A percentile compares a stretch with the other conserved stretches of the same genome.
Evolutionary conservation across 192 early-diverging fungal species (phyloP).

Genomic region (Coemansia sp.): DNA sequence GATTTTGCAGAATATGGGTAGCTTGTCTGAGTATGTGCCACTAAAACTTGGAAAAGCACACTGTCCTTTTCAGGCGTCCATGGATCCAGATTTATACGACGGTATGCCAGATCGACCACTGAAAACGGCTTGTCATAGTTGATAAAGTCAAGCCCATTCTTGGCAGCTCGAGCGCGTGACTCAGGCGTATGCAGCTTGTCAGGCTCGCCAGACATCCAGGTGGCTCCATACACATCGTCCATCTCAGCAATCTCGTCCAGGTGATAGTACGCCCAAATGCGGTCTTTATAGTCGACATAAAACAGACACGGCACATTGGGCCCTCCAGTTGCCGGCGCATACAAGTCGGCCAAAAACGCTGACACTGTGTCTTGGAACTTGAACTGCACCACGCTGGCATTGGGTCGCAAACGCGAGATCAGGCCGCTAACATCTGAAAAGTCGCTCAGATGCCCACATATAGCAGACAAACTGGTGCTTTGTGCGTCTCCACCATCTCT

Average conservation of each 20-base stretch:
- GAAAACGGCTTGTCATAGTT: slow-evolving; percentile 50
- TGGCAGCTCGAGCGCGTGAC: slow-evolving; percentile 11
- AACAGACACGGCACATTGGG: slow-evolving; percentile 55
- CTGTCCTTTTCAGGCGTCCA: slow-evolving; percentile 40
- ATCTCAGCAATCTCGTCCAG: slow-evolving; percentile 51
- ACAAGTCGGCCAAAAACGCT: slow-evolving; percentile 48
- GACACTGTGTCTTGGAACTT: slow-evolving; percentile 55
- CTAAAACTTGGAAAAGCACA: slow-evolving; percentile 10
- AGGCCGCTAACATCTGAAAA: slow-evolving; percentile 38
- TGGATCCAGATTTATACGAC: slow-evolving; percentile 46
- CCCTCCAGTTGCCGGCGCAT: slow-evolving; percentile 49
- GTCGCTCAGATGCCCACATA: slow-evolving; percentile 36
- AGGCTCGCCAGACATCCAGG: slow-evolving; percentile 41
- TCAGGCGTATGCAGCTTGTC: slow-evolving; percentile 19
- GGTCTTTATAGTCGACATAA: slow-evolving; percentile 54
- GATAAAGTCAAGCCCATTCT: slow-evolving; percentile 15
- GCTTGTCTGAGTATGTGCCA: slow-evolving; percentile 7
- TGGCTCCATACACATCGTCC: slow-evolving; percentile 53
- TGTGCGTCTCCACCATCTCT: slow-evolving; percentile 24
- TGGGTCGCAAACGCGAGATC: slow-evolving; percentile 41
- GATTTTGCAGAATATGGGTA: slow-evolving; percentile 47
- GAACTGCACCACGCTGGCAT: slow-evolving; percentile 52
- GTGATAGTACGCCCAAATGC: slow-evolving; percentile 54
- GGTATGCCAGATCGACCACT: slow-evolving; percentile 44
- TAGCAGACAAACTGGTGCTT: slow-evolving; percentile 13